phyloP scores from a whole-genome alignment of 495 filamentous ascomycete species.

The Margaritispora aquatica region DNA sequence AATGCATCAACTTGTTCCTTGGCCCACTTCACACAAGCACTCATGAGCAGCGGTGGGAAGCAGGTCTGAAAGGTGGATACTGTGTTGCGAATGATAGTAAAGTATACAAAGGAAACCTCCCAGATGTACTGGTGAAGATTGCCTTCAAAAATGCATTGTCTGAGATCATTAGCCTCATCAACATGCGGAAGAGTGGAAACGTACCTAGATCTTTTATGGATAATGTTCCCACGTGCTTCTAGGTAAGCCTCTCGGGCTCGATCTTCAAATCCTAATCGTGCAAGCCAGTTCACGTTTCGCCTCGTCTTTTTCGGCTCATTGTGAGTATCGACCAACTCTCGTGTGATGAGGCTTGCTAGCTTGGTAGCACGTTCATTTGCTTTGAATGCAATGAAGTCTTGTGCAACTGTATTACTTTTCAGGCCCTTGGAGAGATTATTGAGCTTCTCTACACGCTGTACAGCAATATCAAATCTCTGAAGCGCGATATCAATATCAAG shows the following conservation, averaged over 20 bases:
- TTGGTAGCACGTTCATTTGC: conserved; percentile 79
- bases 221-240: conserved; percentile 63
- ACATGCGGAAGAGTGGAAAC: conserved; percentile 20
- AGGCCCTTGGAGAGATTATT: conserved; percentile 69
- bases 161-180: conserved; percentile 26
- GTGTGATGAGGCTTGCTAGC: conserved; percentile 66
- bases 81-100: conserved; percentile 87
- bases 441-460: conserved; percentile 74
- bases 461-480: conserved; percentile 81
- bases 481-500: conserved; percentile 93
- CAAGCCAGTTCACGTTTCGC: conserved; percentile 72
- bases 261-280: conserved; percentile 82
- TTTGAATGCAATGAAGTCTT: conserved; percentile 83
- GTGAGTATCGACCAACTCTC: conserved; percentile 66
- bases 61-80: conserved; percentile 81
- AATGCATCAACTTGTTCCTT: conserved; percentile 88
- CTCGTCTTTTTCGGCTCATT: conserved; percentile 65
- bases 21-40: conserved; percentile 92
- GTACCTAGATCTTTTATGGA: conserved; percentile 77
- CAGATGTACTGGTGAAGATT: conserved; percentile 88
- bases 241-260: conserved; percentile 83
- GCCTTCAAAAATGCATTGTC: conserved; percentile 90
- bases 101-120: conserved; percentile 94
- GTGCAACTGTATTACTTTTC: conserved; percentile 76
- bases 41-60: conserved; percentile 81